phyloP scores from a whole-genome alignment of 2,329 filamentous ascomycete genomes.

The Aaosphaeria arxii region DNA sequence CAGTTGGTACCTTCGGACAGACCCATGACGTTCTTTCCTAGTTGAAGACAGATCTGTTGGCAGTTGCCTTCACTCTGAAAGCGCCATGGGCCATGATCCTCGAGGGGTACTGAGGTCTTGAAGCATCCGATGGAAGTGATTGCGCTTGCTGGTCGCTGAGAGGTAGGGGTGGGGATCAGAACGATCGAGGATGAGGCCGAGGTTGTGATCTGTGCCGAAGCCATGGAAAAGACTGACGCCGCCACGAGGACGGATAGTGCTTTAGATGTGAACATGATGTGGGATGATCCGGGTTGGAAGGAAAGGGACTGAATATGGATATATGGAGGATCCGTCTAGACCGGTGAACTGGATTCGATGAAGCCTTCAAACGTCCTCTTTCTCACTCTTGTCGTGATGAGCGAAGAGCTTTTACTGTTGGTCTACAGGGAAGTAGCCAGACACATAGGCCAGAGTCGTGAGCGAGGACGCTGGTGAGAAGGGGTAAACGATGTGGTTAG shows the following conservation, averaged over 20 bases:
- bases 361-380: too few relatives aligned
- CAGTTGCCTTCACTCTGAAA: slow-evolving; percentile 58
- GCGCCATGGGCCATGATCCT: slow-evolving; percentile 46
- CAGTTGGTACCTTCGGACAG: slow-evolving; percentile 62
- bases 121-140: slow-evolving; percentile 51
- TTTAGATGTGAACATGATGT: slow-evolving; percentile 32
- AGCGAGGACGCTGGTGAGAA: too few relatives aligned
- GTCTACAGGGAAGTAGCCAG: too few relatives aligned
- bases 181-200: slow-evolving; percentile 7
- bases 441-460: too few relatives aligned
- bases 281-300: slow-evolving; percentile 3
- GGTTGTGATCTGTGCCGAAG: slow-evolving; percentile 5
- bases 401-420: too few relatives aligned
- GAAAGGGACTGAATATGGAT: not conserved
- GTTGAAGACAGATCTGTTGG: slow-evolving; percentile 48
- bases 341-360: too few relatives aligned
- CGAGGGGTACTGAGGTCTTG: slow-evolving; percentile 44
- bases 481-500: too few relatives aligned
- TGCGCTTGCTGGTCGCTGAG: slow-evolving; percentile 20
- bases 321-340: too few relatives aligned
- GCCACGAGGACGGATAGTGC: slow-evolving; percentile 29
- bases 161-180: slow-evolving; percentile 29
- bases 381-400: too few relatives aligned
- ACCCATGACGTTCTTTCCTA: slow-evolving; percentile 58
- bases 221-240: slow-evolving; percentile 26